A percentile compares a stretch with the other conserved stretches of the same genome.
Evolutionary conservation across 345 rosid genomes (phyloP).

Genomic region (Streptanthus diversifolius): DNA sequence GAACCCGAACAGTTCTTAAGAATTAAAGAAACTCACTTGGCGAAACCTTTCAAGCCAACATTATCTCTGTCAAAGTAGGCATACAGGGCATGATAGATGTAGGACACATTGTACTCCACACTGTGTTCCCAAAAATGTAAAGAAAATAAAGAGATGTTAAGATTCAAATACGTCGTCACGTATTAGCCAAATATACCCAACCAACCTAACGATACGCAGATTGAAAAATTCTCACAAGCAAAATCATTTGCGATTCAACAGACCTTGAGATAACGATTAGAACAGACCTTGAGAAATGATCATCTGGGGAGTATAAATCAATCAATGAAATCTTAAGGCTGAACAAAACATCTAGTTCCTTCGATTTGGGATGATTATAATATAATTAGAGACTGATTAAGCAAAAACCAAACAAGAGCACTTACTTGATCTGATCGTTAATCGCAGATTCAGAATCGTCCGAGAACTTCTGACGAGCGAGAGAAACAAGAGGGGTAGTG

Average conservation of each 20-base stretch:
- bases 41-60: constrained; percentile 65
- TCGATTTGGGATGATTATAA: neutral
- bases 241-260: neutral
- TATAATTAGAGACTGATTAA: neutral
- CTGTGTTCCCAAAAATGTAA: constrained; percentile 33
- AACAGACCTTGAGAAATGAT: neutral
- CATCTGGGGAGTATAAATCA: neutral
- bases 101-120: constrained; percentile 80
- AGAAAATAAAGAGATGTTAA: neutral
- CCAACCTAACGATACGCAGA: neutral
- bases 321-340: neutral
- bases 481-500: constrained; percentile 44
- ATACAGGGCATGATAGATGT: constrained; percentile 70
- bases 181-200: neutral
- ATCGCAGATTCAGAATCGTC: constrained; percentile 63
- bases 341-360: neutral
- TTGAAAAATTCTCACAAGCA: neutral
- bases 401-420: neutral
- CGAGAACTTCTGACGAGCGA: constrained; percentile 57
- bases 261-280: neutral
- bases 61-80: constrained; percentile 86
- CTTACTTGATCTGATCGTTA: constrained; percentile 81
- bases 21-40: constrained; percentile 48
- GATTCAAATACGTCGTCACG: constrained; percentile 1
- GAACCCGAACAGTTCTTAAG: neutral